Evolutionary conservation across 805 yeast genomes (phyloP).

Genomic region (Zygoascus flipseniorum): DNA sequence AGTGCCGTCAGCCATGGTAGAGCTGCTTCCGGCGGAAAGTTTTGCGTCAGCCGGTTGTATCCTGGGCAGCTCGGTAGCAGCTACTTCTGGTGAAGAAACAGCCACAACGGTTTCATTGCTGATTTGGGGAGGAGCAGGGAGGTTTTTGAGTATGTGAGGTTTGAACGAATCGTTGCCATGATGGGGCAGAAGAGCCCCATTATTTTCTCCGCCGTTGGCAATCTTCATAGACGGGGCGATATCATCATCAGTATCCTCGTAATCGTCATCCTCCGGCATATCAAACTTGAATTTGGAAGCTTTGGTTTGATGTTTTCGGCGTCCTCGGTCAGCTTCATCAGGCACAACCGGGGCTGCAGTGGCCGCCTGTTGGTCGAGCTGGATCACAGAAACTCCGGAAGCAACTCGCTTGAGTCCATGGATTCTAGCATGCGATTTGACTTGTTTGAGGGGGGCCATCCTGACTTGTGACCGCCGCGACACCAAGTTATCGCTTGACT

Average conservation of each 20-base stretch:
- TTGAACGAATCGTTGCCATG: not conserved
- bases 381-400: not conserved
- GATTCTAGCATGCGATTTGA: slow-evolving; percentile 2
- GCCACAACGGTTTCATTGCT: slow-evolving; percentile 19
- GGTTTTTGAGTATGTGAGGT: slow-evolving; percentile 8
- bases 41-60: not conserved
- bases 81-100: slow-evolving; percentile 1
- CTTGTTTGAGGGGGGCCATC: not conserved
- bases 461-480: slow-evolving; percentile 2
- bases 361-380: slow-evolving; percentile 6
- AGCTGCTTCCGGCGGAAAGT: not conserved
- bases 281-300: not conserved
- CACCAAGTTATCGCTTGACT: not conserved
- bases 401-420: not conserved
- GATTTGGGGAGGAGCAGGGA: slow-evolving; percentile 18
- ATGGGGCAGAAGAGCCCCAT: not conserved
- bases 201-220: not conserved
- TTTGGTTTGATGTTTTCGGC: not conserved
- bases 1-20: not conserved
- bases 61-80: not conserved
- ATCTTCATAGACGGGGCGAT: not conserved
- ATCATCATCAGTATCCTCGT: slow-evolving; percentile 5
- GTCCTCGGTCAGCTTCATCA: slow-evolving; percentile 11
- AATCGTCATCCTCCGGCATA: not conserved
- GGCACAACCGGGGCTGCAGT: not conserved